Base-by-base conservation (phyloP, 2,329 filamentous ascomycete species). In the Neurospora crassa region DNA sequence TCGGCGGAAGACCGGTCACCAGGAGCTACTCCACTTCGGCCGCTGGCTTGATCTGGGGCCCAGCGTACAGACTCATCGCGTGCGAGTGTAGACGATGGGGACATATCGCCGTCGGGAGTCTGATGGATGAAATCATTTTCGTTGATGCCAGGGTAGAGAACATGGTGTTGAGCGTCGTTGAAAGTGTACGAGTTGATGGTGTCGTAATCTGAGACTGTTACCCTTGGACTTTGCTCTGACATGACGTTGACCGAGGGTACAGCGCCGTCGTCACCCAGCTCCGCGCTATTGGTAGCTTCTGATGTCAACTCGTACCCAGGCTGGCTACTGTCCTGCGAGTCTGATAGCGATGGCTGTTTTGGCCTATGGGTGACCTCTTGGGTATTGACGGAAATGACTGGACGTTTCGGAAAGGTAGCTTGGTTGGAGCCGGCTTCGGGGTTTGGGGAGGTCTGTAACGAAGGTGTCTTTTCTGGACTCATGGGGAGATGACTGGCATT, bases 161-260 rank as follows among this genome's bases (percentile, higher is more conserved):
- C 42, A 40, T 68, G 47, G 67, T 72, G 20, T 37, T 73, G 68
- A 14, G 67, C 68, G 18, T 69, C 40, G n/a, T 72, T 69, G 18
- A 70, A 14, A 1, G 68, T 43, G 18, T 70, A 63, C 1, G 68
- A 68, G 59, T 78, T 76, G 69, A 82, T 85, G 72, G 81, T 82
- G 67, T 83, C 85, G 84, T 85, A 89, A 73, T 86, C 80, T 1
- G 87, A 89, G 68, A 89, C 85, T 6, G 84, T 87, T 24, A 89
- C 85, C 40, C 83, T 83, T 7, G 87, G 87, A 75, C 87, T 88
- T 72, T 82, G 83, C 24, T 79, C 77, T 41, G 81, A 78, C 83
- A 86, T 86, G 70, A 79, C 76, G 68, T 80, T 75, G 10, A 80
- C 76, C 67, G 79, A 78, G 2, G 82, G 80, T 4, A 79, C 81